Conservation (phyloP, 1,284 basidiomycete genomes). For the Ustilago shanxiensis region DNA sequence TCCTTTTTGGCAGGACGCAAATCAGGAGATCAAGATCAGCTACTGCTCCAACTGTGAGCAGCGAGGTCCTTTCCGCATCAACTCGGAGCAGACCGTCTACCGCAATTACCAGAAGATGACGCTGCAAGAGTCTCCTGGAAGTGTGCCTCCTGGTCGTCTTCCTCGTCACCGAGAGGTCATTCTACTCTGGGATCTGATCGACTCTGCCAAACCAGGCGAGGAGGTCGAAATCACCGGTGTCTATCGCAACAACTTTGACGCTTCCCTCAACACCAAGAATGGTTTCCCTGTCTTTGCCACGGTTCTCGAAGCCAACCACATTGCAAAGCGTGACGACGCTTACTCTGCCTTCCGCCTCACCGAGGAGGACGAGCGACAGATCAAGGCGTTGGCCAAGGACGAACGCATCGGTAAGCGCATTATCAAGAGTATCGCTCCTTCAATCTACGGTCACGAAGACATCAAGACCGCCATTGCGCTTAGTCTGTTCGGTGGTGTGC, state of each 20-base stretch:
- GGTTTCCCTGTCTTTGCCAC: conserved; percentile 99
- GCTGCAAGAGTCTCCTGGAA: conserved; percentile 97
- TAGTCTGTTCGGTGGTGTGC: conserved; percentile 90
- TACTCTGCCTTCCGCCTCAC: conserved; percentile 96
- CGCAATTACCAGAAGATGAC: conserved; percentile 99
- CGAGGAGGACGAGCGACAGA: conserved; percentile 94
- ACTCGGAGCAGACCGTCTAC: conserved; percentile 99
- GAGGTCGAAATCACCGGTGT: conserved; percentile 93
- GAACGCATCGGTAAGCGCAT: conserved; percentile 96
- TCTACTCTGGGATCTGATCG: conserved; percentile 96
- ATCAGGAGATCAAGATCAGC: conserved; percentile 89
- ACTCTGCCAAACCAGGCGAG: conserved; percentile 96
- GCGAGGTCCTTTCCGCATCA: conserved; percentile 94
- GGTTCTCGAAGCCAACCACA: conserved; percentile 90
- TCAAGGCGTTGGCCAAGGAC: conserved; percentile 86
- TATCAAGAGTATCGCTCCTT: conserved; percentile 97
- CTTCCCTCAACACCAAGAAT: conserved; percentile 96
- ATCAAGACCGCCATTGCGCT: conserved; percentile 98
- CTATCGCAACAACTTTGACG: conserved; percentile 99
- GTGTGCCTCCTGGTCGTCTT: conserved; percentile 94
- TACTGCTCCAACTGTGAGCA: conserved; percentile 89
- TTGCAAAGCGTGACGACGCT: conserved; percentile 90
- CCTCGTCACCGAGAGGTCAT: conserved; percentile 97
- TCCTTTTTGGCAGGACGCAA: conserved; percentile 97
- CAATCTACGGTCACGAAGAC: conserved; percentile 98